phyloP scores from a whole-genome alignment of 2,329 filamentous ascomycete species.

The Fusarium stilboides region DNA sequence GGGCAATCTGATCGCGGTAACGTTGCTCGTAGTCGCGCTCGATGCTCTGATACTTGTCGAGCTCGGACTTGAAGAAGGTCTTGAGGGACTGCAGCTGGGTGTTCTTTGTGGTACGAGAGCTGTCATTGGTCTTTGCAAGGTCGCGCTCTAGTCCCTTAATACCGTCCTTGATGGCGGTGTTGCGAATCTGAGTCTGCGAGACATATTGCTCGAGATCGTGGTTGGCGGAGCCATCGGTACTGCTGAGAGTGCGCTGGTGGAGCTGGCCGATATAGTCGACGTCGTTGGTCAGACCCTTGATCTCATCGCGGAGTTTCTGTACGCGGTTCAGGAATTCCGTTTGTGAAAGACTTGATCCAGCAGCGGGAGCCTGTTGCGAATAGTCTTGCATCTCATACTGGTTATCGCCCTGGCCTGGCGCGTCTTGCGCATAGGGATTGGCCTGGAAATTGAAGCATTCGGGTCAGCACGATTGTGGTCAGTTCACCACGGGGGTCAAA shows the following conservation, averaged over 20 bases:
- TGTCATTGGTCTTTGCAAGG: conserved; percentile 73
- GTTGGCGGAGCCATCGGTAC: conserved; percentile 70
- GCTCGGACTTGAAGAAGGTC: conserved; percentile 78
- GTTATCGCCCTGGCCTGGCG: conserved; percentile 53
- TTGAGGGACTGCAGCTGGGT: conserved; percentile 79
- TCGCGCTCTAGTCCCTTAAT: conserved; percentile 83
- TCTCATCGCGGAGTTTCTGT: conserved; percentile 76
- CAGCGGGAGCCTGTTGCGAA: conserved; percentile 53
- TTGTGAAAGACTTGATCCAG: conserved; percentile 65
- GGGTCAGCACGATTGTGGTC: conserved; percentile 35
- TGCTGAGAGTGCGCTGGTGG: conserved; percentile 80
- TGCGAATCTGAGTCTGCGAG: conserved; percentile 78
- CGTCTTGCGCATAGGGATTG: conserved; percentile 52
- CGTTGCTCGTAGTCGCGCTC: conserved; percentile 79
- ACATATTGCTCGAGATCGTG: conserved; percentile 77
- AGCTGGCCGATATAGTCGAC: conserved; percentile 77
- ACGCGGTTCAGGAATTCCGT: conserved; percentile 79
- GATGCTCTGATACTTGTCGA: conserved; percentile 79
- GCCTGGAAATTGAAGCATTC: conserved; percentile 35
- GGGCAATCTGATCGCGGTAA: conserved; percentile 83
- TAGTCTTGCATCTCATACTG: conserved; percentile 72
- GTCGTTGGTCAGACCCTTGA: conserved; percentile 75
- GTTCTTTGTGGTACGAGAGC: conserved; percentile 75
- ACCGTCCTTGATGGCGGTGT: conserved; percentile 83
- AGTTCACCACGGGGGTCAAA: conserved; percentile 10